A percentile compares a stretch with the other conserved stretches of the same genome.
Evolutionary conservation across 352 stramenopile species (phyloP).

Genomic region (Phytophthora chlamydospora): DNA sequence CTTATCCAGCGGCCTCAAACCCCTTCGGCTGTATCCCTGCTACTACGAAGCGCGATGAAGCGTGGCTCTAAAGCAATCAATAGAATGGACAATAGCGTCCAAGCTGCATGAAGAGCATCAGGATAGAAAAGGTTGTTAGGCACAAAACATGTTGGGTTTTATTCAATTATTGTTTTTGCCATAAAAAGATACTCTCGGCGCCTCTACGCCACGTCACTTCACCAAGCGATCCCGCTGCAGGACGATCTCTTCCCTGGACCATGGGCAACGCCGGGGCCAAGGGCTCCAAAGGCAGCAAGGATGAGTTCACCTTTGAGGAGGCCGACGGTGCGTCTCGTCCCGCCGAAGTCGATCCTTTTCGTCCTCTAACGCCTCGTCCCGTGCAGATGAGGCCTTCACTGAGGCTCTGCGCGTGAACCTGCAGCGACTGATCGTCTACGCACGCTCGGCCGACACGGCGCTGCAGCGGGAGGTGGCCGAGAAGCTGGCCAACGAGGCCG

Average conservation of each 20-base stretch:
- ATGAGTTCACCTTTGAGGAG: slow-evolving; percentile 86
- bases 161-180: too few relatives aligned
- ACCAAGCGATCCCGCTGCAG: neutral
- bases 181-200: slow-evolving; percentile 1
- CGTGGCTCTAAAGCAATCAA: too few relatives aligned
- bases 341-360: neutral
- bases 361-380: neutral
- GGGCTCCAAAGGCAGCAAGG: slow-evolving; percentile 70
- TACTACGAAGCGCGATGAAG: neutral
- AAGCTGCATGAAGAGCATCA: too few relatives aligned
- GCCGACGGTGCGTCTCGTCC: slow-evolving; percentile 42
- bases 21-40: slow-evolving; percentile 7
- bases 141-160: too few relatives aligned
- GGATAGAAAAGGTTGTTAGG: too few relatives aligned
- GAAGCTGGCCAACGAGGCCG: slow-evolving; percentile 94
- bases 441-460: slow-evolving; percentile 88
- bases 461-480: slow-evolving; percentile 94
- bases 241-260: slow-evolving; percentile 12
- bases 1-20: slow-evolving; percentile 6
- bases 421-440: slow-evolving; percentile 93
- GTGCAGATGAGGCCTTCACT: slow-evolving; percentile 86
- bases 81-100: too few relatives aligned
- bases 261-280: slow-evolving; percentile 66
- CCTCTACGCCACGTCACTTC: too few relatives aligned
- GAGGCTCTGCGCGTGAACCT: slow-evolving; percentile 90